A percentile compares a stretch with the other conserved stretches of the same genome.
Conservation (phyloP, 371 early-diverging fungal genomes). For the Polyrhizophydium stewartii region DNA sequence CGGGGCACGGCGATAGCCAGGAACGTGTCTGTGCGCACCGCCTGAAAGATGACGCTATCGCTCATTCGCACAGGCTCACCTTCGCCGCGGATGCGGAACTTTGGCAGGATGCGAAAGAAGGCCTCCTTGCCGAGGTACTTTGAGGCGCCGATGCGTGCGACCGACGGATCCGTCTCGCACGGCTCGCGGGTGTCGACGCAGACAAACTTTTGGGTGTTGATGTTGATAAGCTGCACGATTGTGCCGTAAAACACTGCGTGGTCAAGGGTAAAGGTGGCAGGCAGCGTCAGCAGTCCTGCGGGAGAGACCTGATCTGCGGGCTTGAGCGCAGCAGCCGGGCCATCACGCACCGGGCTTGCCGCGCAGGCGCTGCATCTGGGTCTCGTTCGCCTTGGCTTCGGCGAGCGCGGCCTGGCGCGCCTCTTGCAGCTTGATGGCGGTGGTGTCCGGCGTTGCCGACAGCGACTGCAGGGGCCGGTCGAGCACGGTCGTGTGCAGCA, state of each 20-base stretch:
- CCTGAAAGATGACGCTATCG: slow-evolving; percentile 49
- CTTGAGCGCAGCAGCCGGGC: no score
- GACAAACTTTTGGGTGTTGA: slow-evolving; percentile 43
- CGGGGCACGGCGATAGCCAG: slow-evolving; percentile 29
- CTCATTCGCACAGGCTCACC: slow-evolving; percentile 52
- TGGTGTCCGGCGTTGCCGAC: background rate
- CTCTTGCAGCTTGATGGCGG: background rate
- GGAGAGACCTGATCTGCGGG: no score
- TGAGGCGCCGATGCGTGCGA: slow-evolving; percentile 30
- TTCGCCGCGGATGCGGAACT: slow-evolving; percentile 49
- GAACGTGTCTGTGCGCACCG: slow-evolving; percentile 48
- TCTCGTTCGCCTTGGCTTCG: background rate
- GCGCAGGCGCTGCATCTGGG: background rate
- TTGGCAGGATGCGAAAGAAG: slow-evolving; percentile 50
- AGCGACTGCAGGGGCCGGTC: slow-evolving; percentile 1
- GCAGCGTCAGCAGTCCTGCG: no score
- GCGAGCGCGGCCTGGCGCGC: background rate
- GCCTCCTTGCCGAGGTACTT: slow-evolving; percentile 1
- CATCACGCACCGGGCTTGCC: background rate
- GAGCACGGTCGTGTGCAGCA: slow-evolving; percentile 9
- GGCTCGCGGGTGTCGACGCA: slow-evolving; percentile 41
- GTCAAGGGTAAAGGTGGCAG: background rate
- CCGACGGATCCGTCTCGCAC: slow-evolving; percentile 23
- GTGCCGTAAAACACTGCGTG: slow-evolving; percentile 44
- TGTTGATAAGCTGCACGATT: slow-evolving; percentile 46